A percentile compares a stretch with the other conserved stretches of the same genome.
phyloP scores from a whole-genome alignment of 2,329 filamentous ascomycete species.

The Tolypocladium capitatum region DNA sequence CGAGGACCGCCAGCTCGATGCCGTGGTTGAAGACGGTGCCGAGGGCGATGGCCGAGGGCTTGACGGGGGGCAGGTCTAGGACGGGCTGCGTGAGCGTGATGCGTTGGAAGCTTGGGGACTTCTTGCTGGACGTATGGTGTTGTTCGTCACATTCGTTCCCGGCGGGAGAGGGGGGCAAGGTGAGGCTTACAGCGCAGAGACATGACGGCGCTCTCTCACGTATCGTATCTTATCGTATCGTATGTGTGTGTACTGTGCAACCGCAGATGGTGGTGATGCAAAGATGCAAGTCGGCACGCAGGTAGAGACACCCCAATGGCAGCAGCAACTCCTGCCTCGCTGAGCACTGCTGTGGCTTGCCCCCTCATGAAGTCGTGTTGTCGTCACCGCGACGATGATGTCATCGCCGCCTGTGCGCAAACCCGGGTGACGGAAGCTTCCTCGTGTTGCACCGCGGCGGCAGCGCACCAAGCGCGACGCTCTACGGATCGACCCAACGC shows the following conservation, averaged over 20 bases:
- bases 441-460: no score
- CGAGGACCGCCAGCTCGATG: constrained; percentile 74
- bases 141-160: neutral
- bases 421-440: neutral
- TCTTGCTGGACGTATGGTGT: neutral
- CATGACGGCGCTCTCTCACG: constrained; percentile 23
- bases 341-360: neutral
- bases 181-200: constrained; percentile 43
- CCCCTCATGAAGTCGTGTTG: neutral
- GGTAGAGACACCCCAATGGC: neutral
- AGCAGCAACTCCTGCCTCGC: neutral
- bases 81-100: constrained; percentile 4
- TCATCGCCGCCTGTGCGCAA: constrained; percentile 12
- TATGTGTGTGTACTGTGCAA: no score
- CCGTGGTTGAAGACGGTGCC: constrained; percentile 94
- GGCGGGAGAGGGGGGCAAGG: neutral
- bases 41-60: constrained; percentile 94
- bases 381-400: constrained; percentile 16
- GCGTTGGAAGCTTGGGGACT: neutral
- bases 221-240: neutral
- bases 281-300: neutral
- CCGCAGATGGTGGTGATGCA: constrained; percentile 2
- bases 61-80: constrained; percentile 58
- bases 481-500: no score
- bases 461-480: neutral